A percentile compares a stretch with the other conserved stretches of the same genome.
Evolutionary conservation across 768 basidiomycete genomes (phyloP).

Genomic region (Leccinum olivaceopallidum): DNA sequence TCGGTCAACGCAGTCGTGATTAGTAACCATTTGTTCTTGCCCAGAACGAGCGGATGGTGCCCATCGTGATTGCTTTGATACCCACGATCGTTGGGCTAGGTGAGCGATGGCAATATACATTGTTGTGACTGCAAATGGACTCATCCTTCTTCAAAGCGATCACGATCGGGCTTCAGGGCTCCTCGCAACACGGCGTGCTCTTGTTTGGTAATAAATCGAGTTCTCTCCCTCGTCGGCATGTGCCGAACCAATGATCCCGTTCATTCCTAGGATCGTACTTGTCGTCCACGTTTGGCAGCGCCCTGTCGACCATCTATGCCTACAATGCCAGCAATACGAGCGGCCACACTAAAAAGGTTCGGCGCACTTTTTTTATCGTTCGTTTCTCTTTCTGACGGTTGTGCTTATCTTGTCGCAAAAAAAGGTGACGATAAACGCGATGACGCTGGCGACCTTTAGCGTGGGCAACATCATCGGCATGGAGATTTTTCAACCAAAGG

Average conservation of each 20-base stretch:
- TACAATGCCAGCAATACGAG: constrained; percentile 66
- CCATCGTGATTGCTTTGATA: constrained; percentile 56
- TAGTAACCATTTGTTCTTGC: not conserved
- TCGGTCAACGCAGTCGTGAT: not conserved
- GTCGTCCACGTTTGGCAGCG: constrained; percentile 57
- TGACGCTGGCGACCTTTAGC: constrained; percentile 56
- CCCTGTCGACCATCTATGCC: constrained; percentile 59
- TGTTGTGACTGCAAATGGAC: not conserved
- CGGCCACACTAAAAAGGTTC: constrained; percentile 65
- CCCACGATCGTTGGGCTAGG: constrained; percentile 61
- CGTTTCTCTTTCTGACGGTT: not conserved
- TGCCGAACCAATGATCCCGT: not conserved
- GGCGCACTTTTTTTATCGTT: not conserved
- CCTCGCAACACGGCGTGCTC: constrained; percentile 49
- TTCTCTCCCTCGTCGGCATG: not conserved
- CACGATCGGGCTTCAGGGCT: constrained; percentile 53
- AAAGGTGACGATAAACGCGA: constrained; percentile 57
- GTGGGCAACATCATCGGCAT: constrained; percentile 64
- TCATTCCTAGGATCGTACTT: constrained; percentile 45
- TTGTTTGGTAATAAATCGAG: constrained; percentile 48
- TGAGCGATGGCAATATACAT: constrained; percentile 20
- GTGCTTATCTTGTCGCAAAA: constrained; percentile 6
- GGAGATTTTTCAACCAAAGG: constrained; percentile 61
- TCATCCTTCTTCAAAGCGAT: constrained; percentile 35
- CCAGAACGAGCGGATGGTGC: constrained; percentile 59